These are phyloP conservation scores for Trichoderma aggressivum DNA, from an alignment of 2,329 filamentous ascomycete species.

Conservation along the genomic window DNA sequence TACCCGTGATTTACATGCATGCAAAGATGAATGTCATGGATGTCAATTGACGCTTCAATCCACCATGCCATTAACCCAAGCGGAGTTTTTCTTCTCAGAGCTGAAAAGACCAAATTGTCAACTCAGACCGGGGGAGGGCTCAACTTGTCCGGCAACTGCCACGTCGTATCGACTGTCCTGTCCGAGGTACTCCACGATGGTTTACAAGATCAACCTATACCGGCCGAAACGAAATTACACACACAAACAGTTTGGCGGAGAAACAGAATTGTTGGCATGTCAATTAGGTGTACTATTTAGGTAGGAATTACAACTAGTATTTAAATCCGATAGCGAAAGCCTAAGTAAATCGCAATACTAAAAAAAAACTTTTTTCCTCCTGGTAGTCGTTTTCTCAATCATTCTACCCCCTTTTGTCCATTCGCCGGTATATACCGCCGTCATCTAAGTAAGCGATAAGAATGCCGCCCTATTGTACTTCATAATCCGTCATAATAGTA, in stretches of 20 bases:
- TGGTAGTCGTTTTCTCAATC: background rate
- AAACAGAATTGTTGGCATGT: background rate
- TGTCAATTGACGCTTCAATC: background rate
- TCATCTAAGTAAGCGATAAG: background rate
- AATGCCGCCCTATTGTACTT: background rate
- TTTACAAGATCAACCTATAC: background rate
- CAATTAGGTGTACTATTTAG: background rate
- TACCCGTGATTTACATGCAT: background rate
- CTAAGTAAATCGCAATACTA: background rate
- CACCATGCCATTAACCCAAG: background rate
- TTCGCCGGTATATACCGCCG: background rate
- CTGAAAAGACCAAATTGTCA: background rate
- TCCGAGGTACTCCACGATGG: background rate
- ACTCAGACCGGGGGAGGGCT: background rate
- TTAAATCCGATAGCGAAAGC: background rate
- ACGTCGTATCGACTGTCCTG: background rate
- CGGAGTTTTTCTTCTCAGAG: background rate
- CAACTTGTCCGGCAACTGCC: background rate
- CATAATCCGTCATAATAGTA: background rate
- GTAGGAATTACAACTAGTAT: background rate
- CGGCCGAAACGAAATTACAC: background rate
- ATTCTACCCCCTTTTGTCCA: background rate
- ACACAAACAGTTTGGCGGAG: background rate
- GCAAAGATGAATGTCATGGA: background rate
- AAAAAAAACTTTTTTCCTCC: background rate